Base-by-base conservation (phyloP, 1,139 yeast species). In the Eremothecium sinecaudum region DNA sequence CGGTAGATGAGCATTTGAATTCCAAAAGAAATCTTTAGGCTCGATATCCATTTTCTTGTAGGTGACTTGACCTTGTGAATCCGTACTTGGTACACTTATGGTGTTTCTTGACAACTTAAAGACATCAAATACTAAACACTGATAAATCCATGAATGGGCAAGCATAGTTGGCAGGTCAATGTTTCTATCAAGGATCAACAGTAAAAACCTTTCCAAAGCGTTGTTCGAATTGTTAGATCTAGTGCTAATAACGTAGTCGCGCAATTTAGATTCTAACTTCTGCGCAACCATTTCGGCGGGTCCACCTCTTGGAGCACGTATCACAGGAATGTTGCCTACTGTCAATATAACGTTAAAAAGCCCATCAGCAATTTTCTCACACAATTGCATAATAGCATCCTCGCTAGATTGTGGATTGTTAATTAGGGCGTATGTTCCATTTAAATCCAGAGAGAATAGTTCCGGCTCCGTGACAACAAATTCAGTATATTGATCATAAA, bases 121-220 rank as follows among this genome's bases (percentile, higher is more conserved):
- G 8, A 86, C 93, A 56, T 90, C 99, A 50, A 87, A 81, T 11
- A 90, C 93, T 73, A 90, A 78, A 50, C 96, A 86, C 62, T 90
- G 95, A 56, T 90, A 90, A 34, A 93, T 86, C 97, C 98, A 87
- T 5, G 96, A 84, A 59, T 90, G 99, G 2, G 92, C 74, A 56
- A 92, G 78, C 97, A 90, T 87, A 18, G 94, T 79, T 2, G 90
- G 79, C 43, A 92, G 66, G 59, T 92, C 97, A 41, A 90, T 69
- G 50, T 81, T 83, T 55, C 99, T 72, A 58, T 90, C 99, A 39
- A 87, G 63, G 35, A 90, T 62, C 24, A 92, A 69, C 48, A 90
- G 66, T 11, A 90, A 96, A 4, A 83, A 75, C 42, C 94, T 67
- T 40, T 73, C 78, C 17, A 56, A 37, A 6, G 56, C 45, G 28